phyloP scores from a whole-genome alignment of 2,329 filamentous ascomycete genomes.

The Hypoxylon sp. region DNA sequence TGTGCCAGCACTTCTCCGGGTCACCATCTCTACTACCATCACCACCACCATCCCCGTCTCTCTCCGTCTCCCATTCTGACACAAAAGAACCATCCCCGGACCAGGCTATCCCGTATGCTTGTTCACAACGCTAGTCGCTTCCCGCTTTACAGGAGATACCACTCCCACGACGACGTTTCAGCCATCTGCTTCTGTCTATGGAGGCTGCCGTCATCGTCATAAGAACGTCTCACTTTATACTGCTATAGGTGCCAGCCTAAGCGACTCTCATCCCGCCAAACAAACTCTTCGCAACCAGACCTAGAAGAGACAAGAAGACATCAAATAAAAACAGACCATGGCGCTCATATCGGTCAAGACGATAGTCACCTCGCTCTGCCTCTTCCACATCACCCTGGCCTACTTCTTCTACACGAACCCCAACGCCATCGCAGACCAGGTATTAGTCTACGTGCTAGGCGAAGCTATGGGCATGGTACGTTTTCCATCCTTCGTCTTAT shows the following conservation, averaged over 20 bases:
- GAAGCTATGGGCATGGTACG: slow-evolving; percentile 85
- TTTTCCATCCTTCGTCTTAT: not conserved
- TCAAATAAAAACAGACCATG: slow-evolving; percentile 69
- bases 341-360: slow-evolving; percentile 82
- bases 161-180: slow-evolving; percentile 10
- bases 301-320: not conserved
- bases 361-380: slow-evolving; percentile 82
- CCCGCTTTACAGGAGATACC: slow-evolving; percentile 4
- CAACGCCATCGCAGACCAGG: slow-evolving; percentile 78
- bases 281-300: not conserved
- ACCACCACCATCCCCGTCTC: not conserved
- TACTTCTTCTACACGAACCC: slow-evolving; percentile 86
- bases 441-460: slow-evolving; percentile 83
- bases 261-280: not conserved
- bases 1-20: not conserved
- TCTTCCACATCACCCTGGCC: slow-evolving; percentile 86
- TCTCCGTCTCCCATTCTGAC: slow-evolving; percentile 11
- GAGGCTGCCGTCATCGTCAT: not conserved
- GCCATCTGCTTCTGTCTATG: not conserved
- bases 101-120: slow-evolving; percentile 6
- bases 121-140: not conserved
- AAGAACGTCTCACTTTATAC: not conserved
- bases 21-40: not conserved
- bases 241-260: not conserved
- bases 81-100: slow-evolving; percentile 3